Evolutionary conservation across 1,139 yeast species (phyloP).

Genomic region (Sugiyamaella grinbergsii): DNA sequence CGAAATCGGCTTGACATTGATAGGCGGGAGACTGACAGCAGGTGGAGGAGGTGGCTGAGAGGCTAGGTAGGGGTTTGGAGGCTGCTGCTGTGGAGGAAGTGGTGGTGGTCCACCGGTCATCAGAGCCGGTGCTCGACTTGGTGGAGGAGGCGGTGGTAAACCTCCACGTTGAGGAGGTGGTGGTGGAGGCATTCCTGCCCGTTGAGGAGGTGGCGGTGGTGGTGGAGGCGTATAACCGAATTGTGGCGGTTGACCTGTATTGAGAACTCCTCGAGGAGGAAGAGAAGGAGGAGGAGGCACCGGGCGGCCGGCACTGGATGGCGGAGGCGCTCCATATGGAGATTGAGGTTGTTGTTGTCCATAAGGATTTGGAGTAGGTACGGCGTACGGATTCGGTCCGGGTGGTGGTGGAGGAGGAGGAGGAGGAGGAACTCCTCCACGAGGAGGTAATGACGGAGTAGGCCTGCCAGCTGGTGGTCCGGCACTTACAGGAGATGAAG

Average conservation of each 20-base stretch:
- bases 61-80: conserved; percentile 23
- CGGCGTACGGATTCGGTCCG: not conserved
- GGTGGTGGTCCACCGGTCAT: conserved; percentile 25
- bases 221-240: conserved; percentile 33
- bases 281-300: conserved; percentile 30
- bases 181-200: conserved; percentile 25
- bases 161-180: conserved; percentile 29
- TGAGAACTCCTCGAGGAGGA: conserved; percentile 26
- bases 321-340: conserved; percentile 36
- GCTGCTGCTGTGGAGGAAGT: conserved; percentile 23
- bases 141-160: conserved; percentile 32
- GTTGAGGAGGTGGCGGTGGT: conserved; percentile 24
- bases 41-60: conserved; percentile 42
- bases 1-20: conserved; percentile 20
- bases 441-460: conserved; percentile 31
- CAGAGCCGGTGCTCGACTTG: conserved; percentile 33
- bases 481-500: conserved; percentile 30
- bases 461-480: conserved; percentile 28
- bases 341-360: conserved; percentile 32
- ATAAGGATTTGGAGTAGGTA: conserved; percentile 1
- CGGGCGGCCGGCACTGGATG: conserved; percentile 36
- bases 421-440: conserved; percentile 28
- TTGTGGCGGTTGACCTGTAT: conserved; percentile 31
- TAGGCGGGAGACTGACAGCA: conserved; percentile 36
- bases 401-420: conserved; percentile 33